Base-by-base conservation (phyloP, 345 rosid genomes). In the Hibiscus trionum region DNA sequence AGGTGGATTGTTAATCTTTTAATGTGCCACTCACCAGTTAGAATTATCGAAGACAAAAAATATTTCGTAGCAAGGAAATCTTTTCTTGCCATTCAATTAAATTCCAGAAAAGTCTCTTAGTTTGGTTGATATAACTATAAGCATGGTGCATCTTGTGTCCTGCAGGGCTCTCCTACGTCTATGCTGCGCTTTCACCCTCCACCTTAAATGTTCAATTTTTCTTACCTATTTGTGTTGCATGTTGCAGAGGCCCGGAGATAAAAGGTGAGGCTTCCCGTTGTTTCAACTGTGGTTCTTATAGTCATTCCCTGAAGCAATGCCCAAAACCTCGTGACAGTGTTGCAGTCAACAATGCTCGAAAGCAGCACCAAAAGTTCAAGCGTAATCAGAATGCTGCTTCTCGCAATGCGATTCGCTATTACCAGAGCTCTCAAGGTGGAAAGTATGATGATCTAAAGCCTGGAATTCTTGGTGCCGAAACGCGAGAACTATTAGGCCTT, bases 211-310 rank as follows among this genome's bases (percentile, higher is more conserved):
- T 46, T 24, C 26, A 16, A 5, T 52, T 64, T 63, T 64, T 49
- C 19, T 50, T 55, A 65, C 17, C 70, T 52, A 44, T 67, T 79
- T 71, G 26, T 75, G 29, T 71, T 78, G n/a, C 46, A 60, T 73
- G 68, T 81, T 78, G 66, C 80, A 95, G 99, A 67, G 93, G 93
- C 26, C 75, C 81, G 82, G 88, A 82, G 91, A 88, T 92, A 75
- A n/a, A 83, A 42, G 92, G 73, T 35, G 91, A 85, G 73, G 89
- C 96, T 77, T 73, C 88, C 59, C 96, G 98, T 12, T 93, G 99
- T 83, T 95, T 93, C 84, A 95, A 95, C 66, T 95, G 99, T 71
- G 91, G 97, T 64, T 83, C 93, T 11, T 96, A 96, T 77, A 88
- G 80, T 81, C 99, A 96, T 89, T 75, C 98, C 57, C 10, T 96